Evolutionary conservation across 1,284 basidiomycete genomes (phyloP).

Genomic region (Rhodotorula sp.): DNA sequence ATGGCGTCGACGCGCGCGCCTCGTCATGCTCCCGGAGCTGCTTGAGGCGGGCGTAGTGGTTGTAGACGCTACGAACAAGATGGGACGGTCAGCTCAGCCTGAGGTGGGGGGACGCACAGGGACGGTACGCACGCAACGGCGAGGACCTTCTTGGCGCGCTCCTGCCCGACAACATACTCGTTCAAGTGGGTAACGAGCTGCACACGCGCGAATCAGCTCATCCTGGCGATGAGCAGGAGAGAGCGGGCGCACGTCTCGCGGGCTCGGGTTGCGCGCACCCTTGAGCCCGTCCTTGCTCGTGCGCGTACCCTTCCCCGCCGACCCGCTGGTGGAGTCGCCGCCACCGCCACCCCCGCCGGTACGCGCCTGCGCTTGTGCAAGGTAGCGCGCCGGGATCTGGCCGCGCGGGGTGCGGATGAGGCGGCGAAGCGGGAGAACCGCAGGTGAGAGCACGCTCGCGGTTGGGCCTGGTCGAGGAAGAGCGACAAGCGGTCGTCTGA

Average conservation of each 20-base stretch:
- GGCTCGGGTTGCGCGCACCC: neutral
- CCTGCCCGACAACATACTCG: constrained; percentile 76
- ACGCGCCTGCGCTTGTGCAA: neutral
- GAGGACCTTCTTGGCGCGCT: constrained; percentile 85
- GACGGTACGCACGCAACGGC: constrained; percentile 73
- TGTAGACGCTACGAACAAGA: constrained; percentile 68
- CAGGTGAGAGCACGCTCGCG: neutral
- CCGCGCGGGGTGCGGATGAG: neutral
- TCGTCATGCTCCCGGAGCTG: constrained; percentile 18
- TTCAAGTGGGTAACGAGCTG: constrained; percentile 23
- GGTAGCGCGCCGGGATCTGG: neutral
- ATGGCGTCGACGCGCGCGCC: constrained; percentile 50
- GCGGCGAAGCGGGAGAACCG: neutral
- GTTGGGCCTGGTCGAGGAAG: neutral
- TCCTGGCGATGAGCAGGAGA: neutral
- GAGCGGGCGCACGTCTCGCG: neutral
- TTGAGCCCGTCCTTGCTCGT: neutral
- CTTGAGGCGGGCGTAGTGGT: constrained; percentile 68
- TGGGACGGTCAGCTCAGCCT: too few species aligned
- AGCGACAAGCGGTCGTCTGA: neutral
- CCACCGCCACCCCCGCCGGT: neutral
- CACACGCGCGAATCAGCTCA: neutral
- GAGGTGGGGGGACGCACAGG: constrained; percentile 19
- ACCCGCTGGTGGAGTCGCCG: neutral
- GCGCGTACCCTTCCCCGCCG: neutral